Percentiles rank a stretch among this genome's conserved stretches.
Evolutionary conservation across 257 asterid genomes (phyloP).

Genomic region (Solanum ossicruentum): DNA sequence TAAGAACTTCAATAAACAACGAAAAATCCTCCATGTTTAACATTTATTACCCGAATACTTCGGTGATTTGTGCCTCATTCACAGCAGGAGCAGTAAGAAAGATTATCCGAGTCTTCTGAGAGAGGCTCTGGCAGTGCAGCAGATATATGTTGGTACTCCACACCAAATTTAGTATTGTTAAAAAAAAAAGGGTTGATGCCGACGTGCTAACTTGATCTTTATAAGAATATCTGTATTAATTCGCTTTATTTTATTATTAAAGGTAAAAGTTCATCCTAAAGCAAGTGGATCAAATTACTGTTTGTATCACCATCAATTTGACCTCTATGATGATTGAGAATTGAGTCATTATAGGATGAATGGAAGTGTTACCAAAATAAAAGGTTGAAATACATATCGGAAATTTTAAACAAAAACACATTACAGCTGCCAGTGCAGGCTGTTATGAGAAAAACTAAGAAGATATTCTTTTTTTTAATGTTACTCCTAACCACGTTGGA

Average conservation of each 20-base stretch:
- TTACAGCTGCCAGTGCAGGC: background rate
- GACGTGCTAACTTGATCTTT: background rate
- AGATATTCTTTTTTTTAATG: background rate
- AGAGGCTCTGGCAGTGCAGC: constrained; percentile 37
- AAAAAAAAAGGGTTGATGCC: background rate
- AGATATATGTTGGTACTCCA: background rate
- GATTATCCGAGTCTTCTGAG: constrained; percentile 48
- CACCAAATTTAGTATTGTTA: background rate
- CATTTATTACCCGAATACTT: constrained; percentile 18
- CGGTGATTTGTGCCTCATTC: constrained; percentile 37
- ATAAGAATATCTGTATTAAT: background rate
- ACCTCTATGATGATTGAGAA: background rate
- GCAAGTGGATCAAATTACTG: background rate
- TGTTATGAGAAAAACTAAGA: background rate
- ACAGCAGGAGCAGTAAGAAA: constrained; percentile 70
- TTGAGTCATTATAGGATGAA: background rate
- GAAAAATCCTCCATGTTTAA: background rate
- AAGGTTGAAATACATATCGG: background rate
- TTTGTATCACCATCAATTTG: background rate
- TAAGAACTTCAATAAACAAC: background rate
- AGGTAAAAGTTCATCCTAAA: background rate
- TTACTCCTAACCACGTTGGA: background rate
- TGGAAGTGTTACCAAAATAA: background rate
- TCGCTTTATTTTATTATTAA: background rate
- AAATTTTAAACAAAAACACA: background rate